Base-by-base conservation (phyloP, 2,329 filamentous ascomycete species). In the Penicillium sp. region DNA sequence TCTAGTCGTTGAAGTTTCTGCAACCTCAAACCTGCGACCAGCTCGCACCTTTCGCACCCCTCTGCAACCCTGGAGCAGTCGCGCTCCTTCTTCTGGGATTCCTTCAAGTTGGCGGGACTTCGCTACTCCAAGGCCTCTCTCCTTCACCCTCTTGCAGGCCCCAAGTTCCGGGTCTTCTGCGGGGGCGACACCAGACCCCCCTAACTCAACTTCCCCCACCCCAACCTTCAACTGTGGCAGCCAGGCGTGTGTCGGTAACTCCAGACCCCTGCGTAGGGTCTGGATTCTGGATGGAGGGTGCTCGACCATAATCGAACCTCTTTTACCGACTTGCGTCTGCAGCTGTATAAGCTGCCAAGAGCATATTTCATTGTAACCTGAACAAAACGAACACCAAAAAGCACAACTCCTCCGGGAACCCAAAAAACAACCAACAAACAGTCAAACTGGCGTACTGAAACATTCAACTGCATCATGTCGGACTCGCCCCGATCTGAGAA, bases 131-230 rank as follows among this genome's bases (percentile, higher is more conserved):
- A 84, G 79, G 85, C 89, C 76, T 88, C 86, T 77, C 88, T 88
- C 80, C 82, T 88, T 75, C 88, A 88, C 82, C 92, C 91, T 85
- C 90, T 96, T 81, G 88, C 93, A 77, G 91, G 91, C 83, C 93
- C 92, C 79, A 87, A 87, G 75, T 87, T 87, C 83, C 90, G 92
- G 92, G 92, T 95, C 86, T 93, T 93, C 78, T 87, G 87, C 83
- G 92, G 93, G 89, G 90, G 92, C 82, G 90, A 94, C 83, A 94
- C 92, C 82, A 93, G 96, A 81, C 93, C 94, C 75, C 93, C 93
- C 83, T 97, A 97, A 97, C 80, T 93, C 77, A 82, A 68, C 75
- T 75, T 75, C 65, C 64, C 62, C 56, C n/a, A n/a, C 58, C 57
- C 11, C 18, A 40, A 56, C 50, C 53, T 57, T 31, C 57, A 60